A percentile compares a stretch with the other conserved stretches of the same genome.
Conservation (phyloP, 345 rosid species). For the Fremontodendron californicum region DNA sequence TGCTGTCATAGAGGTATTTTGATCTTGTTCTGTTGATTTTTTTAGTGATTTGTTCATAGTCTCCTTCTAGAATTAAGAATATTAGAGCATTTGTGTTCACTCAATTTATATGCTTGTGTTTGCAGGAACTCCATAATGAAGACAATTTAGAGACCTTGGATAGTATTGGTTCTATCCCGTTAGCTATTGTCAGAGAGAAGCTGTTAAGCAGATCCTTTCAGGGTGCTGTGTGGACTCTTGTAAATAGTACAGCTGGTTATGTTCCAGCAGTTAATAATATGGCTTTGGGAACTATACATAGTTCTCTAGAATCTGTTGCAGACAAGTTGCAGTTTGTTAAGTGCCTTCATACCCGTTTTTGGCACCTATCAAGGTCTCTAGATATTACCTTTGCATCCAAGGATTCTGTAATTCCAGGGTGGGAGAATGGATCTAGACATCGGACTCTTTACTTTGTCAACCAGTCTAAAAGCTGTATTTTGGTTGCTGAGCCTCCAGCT, state of each 20-base stretch:
- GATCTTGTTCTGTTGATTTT: not conserved
- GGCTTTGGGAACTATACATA: constrained; percentile 41
- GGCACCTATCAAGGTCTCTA: constrained; percentile 56
- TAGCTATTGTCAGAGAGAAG: constrained; percentile 16
- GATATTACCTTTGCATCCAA: constrained; percentile 59
- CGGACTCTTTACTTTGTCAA: constrained; percentile 63
- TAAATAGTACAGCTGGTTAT: constrained; percentile 34
- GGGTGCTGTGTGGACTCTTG: constrained; percentile 57
- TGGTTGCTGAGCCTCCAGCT: constrained; percentile 80
- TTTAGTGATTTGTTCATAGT: not conserved
- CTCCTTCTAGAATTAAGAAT: not conserved
- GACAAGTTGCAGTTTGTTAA: constrained; percentile 72
- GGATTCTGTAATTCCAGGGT: constrained; percentile 55
- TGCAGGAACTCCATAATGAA: constrained; percentile 63
- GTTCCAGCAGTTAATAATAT: constrained; percentile 31
- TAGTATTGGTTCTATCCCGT: constrained; percentile 53
- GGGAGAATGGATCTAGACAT: constrained; percentile 57
- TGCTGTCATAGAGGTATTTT: constrained; percentile 72
- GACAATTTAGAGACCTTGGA: constrained; percentile 52
- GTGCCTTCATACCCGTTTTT: constrained; percentile 60
- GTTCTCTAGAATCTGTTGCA: constrained; percentile 52
- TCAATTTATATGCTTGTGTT: constrained; percentile 7
- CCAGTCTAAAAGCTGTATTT: constrained; percentile 47
- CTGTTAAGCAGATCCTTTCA: constrained; percentile 55
- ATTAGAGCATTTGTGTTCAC: not conserved